phyloP scores from a whole-genome alignment of 441 rosid species.

The Daphne laureola region DNA sequence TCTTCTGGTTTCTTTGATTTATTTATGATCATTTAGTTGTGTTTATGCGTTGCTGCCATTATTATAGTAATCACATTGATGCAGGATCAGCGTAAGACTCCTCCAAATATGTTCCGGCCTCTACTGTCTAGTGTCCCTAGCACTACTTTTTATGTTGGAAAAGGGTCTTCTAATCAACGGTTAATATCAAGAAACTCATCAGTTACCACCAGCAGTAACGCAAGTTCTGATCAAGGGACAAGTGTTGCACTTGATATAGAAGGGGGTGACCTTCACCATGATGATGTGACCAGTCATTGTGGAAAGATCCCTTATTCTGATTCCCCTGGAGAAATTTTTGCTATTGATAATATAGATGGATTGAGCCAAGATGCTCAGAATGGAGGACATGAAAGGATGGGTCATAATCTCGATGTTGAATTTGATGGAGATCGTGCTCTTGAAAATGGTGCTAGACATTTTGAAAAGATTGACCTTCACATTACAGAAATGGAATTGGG shows the following conservation, averaged over 20 bases:
- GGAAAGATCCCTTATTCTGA: conserved; percentile 26
- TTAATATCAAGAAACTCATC: conserved; percentile 63
- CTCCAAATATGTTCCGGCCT: conserved; percentile 98
- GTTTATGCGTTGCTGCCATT: conserved; percentile 13
- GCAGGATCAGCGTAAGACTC: conserved; percentile 87
- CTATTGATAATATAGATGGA: conserved; percentile 49
- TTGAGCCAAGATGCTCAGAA: conserved; percentile 32
- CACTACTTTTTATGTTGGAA: conserved; percentile 72
- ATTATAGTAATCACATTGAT: conserved; percentile 18
- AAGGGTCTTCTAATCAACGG: conserved; percentile 47
- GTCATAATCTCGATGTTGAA: conserved; percentile 30
- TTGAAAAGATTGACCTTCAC: conserved; percentile 36
- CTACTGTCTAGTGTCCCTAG: conserved; percentile 95
- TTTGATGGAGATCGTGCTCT: conserved; percentile 30
- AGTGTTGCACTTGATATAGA: conserved; percentile 42
- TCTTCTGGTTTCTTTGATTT: not conserved
- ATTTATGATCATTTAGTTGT: conserved; percentile 7
- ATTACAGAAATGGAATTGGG: conserved; percentile 31
- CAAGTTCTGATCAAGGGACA: conserved; percentile 58
- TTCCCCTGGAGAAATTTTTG: conserved; percentile 49
- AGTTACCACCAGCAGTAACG: conserved; percentile 57
- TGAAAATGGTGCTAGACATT: conserved; percentile 31
- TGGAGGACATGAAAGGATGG: conserved; percentile 31
- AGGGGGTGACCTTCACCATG: conserved; percentile 41
- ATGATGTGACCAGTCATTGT: conserved; percentile 29